These are phyloP conservation scores for Dictyostelium intermedium DNA, from an alignment of 78 protist genomes.

Conservation along the genomic window DNA sequence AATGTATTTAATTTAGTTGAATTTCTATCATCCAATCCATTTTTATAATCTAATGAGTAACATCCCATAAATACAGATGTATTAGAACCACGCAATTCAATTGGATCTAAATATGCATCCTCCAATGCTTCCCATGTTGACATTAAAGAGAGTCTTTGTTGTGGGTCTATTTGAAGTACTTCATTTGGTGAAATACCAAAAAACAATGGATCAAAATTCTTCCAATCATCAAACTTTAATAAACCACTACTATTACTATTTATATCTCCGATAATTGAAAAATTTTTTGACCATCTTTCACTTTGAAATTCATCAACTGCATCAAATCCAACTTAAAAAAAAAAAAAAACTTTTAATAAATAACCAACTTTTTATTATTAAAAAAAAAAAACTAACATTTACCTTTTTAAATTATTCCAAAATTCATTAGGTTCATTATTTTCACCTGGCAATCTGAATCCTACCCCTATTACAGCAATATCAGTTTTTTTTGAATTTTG, in stretches of 20 bases:
- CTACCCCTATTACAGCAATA: neutral
- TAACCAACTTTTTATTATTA: no score
- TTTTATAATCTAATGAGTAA: neutral
- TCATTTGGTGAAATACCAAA: conserved; percentile 64
- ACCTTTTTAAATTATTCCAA: neutral
- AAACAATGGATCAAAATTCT: neutral
- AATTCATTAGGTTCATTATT: neutral
- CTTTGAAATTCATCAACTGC: neutral
- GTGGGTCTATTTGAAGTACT: conserved; percentile 82
- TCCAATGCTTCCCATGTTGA: conserved; percentile 57
- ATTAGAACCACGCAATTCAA: neutral
- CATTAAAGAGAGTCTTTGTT: conserved; percentile 81
- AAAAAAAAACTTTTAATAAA: no score
- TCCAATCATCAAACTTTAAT: neutral
- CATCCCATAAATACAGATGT: conserved; percentile 14
- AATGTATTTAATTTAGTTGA: neutral
- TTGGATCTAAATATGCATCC: conserved; percentile 15
- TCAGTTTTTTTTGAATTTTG: neutral
- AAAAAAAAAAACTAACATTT: no score
- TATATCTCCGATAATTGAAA: neutral
- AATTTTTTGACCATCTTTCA: neutral
- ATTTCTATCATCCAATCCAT: neutral
- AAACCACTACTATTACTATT: neutral
- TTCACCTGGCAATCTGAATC: neutral
- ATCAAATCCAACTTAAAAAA: neutral